A percentile compares a stretch with the other conserved stretches of the same genome.
Evolutionary conservation across 768 basidiomycete genomes (phyloP).

Genomic region (Suillus bovinus): DNA sequence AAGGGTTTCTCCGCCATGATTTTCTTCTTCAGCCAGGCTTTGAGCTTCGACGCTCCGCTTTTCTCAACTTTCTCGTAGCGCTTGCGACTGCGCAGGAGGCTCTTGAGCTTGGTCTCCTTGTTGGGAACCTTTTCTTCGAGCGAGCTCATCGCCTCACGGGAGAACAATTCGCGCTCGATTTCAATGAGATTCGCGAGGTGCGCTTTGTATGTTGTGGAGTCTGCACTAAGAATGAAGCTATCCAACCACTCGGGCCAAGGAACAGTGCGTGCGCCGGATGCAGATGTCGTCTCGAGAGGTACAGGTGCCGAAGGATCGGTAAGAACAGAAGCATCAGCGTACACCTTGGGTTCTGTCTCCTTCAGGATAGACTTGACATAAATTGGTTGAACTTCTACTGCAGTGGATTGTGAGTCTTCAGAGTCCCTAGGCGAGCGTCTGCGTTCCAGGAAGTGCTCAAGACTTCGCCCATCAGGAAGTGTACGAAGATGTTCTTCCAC

Average conservation of each 20-base stretch:
- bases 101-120: slow-evolving; percentile 42
- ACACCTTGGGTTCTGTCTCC: slow-evolving; percentile 16
- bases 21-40: slow-evolving; percentile 66
- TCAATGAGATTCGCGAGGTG: slow-evolving; percentile 36
- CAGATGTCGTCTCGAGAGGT: slow-evolving; percentile 19
- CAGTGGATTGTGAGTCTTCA: slow-evolving; percentile 64
- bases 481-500: slow-evolving; percentile 44
- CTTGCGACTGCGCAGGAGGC: slow-evolving; percentile 44
- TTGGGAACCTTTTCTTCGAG: slow-evolving; percentile 25
- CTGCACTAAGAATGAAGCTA: slow-evolving; percentile 33
- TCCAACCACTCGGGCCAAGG: slow-evolving; percentile 45
- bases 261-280: slow-evolving; percentile 28
- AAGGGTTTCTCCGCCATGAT: slow-evolving; percentile 41
- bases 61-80: slow-evolving; percentile 33
- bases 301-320: slow-evolving; percentile 20
- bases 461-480: slow-evolving; percentile 8
- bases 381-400: slow-evolving; percentile 35
- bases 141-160: slow-evolving; percentile 20
- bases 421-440: slow-evolving; percentile 56
- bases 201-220: slow-evolving; percentile 36
- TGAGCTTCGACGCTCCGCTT: slow-evolving; percentile 50
- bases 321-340: slow-evolving; percentile 20
- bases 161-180: slow-evolving; percentile 36
- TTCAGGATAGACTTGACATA: slow-evolving; percentile 16
- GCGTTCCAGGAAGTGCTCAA: slow-evolving; percentile 18